Evolutionary conservation across 805 yeast species (phyloP).

Genomic region (Suhomyces prunicola): DNA sequence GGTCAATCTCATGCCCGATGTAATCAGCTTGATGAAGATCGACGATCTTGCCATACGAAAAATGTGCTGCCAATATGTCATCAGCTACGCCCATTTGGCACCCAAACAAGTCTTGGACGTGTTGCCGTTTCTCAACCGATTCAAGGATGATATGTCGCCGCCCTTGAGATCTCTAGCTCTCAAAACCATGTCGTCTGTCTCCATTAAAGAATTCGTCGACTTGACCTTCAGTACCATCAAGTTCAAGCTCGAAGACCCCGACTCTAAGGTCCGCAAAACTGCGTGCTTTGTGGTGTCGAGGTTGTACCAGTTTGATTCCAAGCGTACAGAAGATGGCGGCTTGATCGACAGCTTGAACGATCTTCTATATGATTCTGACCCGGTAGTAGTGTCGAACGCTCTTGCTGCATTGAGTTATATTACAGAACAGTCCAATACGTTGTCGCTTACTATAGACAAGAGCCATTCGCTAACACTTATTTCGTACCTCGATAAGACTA

Average conservation of each 20-base stretch:
- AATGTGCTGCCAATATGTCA: constrained; percentile 65
- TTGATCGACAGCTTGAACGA: constrained; percentile 50
- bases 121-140: constrained; percentile 52
- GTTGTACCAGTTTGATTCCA: constrained; percentile 54
- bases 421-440: constrained; percentile 51
- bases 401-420: constrained; percentile 64
- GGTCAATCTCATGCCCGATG: constrained; percentile 58
- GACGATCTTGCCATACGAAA: constrained; percentile 15
- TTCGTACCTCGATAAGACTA: constrained; percentile 32
- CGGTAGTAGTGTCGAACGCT: constrained; percentile 67
- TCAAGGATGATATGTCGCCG: constrained; percentile 48
- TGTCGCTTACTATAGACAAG: constrained; percentile 53
- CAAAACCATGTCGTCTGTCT: constrained; percentile 60
- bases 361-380: constrained; percentile 53
- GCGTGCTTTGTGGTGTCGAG: constrained; percentile 71
- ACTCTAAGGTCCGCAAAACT: constrained; percentile 61
- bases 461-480: constrained; percentile 38
- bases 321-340: constrained; percentile 39
- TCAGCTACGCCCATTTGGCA: constrained; percentile 55
- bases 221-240: constrained; percentile 43
- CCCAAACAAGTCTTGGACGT: constrained; percentile 57
- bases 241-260: constrained; percentile 40
- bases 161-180: constrained; percentile 57
- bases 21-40: constrained; percentile 10
- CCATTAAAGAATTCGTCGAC: constrained; percentile 48